These are phyloP conservation scores for Dactylis glomerata DNA, from an alignment of 176 grass and related monocot genomes.

Conservation along the genomic window DNA sequence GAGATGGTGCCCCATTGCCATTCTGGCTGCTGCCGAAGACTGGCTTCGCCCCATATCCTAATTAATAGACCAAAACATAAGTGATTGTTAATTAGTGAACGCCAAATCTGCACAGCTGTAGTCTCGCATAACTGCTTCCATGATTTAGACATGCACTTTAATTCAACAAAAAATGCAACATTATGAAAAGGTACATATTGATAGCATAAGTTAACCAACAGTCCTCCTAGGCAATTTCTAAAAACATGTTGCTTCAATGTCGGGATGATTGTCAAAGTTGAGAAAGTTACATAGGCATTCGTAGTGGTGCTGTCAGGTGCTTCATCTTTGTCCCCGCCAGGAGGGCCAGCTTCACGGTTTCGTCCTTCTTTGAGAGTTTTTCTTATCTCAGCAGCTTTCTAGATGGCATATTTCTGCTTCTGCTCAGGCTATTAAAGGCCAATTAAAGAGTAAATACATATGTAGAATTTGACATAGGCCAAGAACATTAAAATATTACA, in stretches of 20 bases:
- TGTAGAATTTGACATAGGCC: background rate
- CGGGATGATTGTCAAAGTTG: background rate
- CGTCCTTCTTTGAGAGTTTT: slow-evolving; percentile 95
- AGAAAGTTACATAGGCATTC: slow-evolving; percentile 41
- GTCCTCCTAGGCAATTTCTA: background rate
- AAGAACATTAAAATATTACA: background rate
- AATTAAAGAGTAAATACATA: background rate
- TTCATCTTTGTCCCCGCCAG: slow-evolving; percentile 82
- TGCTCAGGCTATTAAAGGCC: slow-evolving; percentile 71
- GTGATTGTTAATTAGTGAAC: background rate
- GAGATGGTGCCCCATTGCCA: slow-evolving; percentile 35
- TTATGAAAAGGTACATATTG: background rate
- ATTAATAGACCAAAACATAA: background rate
- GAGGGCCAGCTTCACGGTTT: slow-evolving; percentile 84
- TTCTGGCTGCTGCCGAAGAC: slow-evolving; percentile 47
- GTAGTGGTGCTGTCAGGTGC: slow-evolving; percentile 25
- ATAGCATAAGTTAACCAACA: background rate
- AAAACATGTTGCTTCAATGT: background rate
- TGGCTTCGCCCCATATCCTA: slow-evolving; percentile 61
- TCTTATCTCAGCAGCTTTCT: slow-evolving; percentile 99
- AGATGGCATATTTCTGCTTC: slow-evolving; percentile 94
- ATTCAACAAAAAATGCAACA: background rate
- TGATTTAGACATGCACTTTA: background rate
- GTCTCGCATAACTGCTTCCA: background rate
- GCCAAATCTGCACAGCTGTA: background rate